Percentiles rank a stretch among this genome's conserved stretches.
Evolutionary conservation across 169 alveolate genomes (phyloP).

Genomic region (Plasmodium gaboni): DNA sequence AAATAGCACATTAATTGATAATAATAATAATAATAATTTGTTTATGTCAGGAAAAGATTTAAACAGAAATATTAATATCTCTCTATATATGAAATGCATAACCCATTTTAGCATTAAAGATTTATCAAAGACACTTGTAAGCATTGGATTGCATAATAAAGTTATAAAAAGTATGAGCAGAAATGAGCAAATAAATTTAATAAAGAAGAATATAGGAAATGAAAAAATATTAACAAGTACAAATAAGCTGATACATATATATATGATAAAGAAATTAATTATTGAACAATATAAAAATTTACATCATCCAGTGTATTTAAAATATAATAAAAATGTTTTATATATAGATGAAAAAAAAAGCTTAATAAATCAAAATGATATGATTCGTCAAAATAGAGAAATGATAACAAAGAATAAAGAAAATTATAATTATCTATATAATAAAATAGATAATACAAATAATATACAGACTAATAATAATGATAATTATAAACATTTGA

Average conservation of each 20-base stretch:
- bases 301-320: slow-evolving; percentile 38
- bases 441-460: neutral
- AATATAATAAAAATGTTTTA: slow-evolving; percentile 29
- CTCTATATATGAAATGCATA: neutral
- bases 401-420: neutral
- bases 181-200: slow-evolving; percentile 35
- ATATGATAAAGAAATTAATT: slow-evolving; percentile 58
- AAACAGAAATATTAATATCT: neutral
- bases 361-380: neutral
- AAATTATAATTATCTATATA: neutral
- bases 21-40: neutral
- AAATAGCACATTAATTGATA: neutral
- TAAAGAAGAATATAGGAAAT: slow-evolving; percentile 9
- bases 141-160: slow-evolving; percentile 4
- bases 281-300: slow-evolving; percentile 42
- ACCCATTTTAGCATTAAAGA: slow-evolving; percentile 22
- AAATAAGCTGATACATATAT: slow-evolving; percentile 32
- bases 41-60: neutral
- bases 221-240: slow-evolving; percentile 9
- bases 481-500: neutral
- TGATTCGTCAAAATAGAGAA: neutral
- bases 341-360: slow-evolving; percentile 28
- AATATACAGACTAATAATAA: too few relatives aligned
- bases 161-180: slow-evolving; percentile 37
- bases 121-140: slow-evolving; percentile 12